Conservation (phyloP, 2,329 filamentous ascomycete genomes). For the Penicillium sclerotigenum region DNA sequence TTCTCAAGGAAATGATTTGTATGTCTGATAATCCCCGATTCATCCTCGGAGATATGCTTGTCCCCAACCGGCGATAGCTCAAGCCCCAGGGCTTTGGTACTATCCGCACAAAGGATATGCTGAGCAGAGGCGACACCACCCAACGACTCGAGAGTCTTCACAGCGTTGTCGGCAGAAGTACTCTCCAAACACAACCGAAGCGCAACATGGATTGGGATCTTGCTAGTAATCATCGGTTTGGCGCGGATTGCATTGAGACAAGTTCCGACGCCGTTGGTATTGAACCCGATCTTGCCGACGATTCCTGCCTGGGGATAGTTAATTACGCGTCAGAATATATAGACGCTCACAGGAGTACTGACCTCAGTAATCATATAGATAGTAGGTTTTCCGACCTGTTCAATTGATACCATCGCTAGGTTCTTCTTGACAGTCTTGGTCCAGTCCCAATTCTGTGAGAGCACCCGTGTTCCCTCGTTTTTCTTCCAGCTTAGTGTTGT, state of each 20-base stretch:
- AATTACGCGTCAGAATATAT: neutral
- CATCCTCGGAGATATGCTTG: constrained; percentile 36
- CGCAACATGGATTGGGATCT: constrained; percentile 60
- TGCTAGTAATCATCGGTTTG: constrained; percentile 50
- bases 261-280: constrained; percentile 56
- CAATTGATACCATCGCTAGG: constrained; percentile 50
- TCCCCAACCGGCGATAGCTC: constrained; percentile 32
- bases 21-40: constrained; percentile 38
- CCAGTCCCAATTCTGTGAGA: constrained; percentile 63
- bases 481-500: constrained; percentile 55
- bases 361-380: constrained; percentile 56
- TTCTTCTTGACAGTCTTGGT: constrained; percentile 50
- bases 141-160: constrained; percentile 43
- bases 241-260: constrained; percentile 62
- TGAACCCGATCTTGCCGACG: constrained; percentile 65
- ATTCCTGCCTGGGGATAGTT: constrained; percentile 45
- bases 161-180: constrained; percentile 46
- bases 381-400: constrained; percentile 44
- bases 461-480: constrained; percentile 32
- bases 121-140: constrained; percentile 55
- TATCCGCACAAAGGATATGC: constrained; percentile 56
- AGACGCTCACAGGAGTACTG: neutral
- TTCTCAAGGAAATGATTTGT: constrained; percentile 47
- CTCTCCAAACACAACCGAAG: constrained; percentile 57
- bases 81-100: constrained; percentile 26